Evolutionary conservation across 2,329 filamentous ascomycete species (phyloP), one percentile per base, ranked within the genome.

Genomic region (Aspergillus hortae): DNA sequence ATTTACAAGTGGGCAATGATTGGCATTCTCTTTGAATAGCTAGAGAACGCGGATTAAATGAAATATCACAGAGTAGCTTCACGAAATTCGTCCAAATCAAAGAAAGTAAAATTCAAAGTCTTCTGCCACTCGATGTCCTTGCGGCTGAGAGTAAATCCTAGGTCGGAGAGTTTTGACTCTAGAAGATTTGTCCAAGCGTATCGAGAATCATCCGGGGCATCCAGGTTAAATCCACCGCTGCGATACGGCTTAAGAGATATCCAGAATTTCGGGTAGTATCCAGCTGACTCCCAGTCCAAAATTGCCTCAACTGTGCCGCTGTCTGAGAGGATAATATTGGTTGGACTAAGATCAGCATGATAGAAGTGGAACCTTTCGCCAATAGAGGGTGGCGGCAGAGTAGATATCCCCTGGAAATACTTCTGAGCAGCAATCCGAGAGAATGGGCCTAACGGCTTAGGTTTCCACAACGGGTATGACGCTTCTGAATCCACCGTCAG

Each of bases 281-380:
- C 48, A 41, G 51, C 52, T 32, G 51, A 54, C 36, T 52, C 45
- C 54, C 51, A 56, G 25, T 56, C 52, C 17, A 56, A 11, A 10
- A 54, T 54, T 21, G 45, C 42, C 15, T 15, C 14, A 7, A 56
- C 25, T 15, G 15, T 33, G 36, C 46, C 42, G 36, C 49, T 23
- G 9, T 49, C 35, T n/a, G 48, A 40, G n/a, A 56, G 32, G 1
- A 56, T 15, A 10, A 56, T 46, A 46, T 56, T 52, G 7, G 54
- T 54, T 23, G 46, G 46, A 4, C 46, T n/a, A 7, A 53, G 47
- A 12, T 50, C 47, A 4, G 51, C 47, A 19, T 49, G 44, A 30
- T 53, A 49, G 17, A 53, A 47, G 35, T 19, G 19, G 19, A 19
- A 19, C 19, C 19, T 19, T 19, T 19, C 19, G 19, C 19, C 19